Evolutionary conservation across 176 grass and related monocot species (phyloP), one percentile per base, ranked within the genome.

Genomic region (Metroxylon sagu): DNA sequence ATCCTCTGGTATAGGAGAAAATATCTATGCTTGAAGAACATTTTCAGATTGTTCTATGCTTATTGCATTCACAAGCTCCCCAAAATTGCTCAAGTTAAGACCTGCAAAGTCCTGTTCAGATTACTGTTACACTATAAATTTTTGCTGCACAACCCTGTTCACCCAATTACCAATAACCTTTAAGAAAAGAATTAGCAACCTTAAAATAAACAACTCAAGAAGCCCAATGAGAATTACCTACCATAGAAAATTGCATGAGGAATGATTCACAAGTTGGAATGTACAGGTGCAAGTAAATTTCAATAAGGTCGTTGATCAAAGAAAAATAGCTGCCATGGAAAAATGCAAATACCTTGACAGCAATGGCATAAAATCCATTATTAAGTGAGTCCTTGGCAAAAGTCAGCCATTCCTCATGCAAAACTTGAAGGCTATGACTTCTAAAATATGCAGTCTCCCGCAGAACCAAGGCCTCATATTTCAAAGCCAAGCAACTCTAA

Each of bases 331-430:
- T 57, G 18, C 14, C 5, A 43, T 43, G 35, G 35, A 43, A 43
- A 0, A 61, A 64, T 14, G 0, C 0, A 71, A 23, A 3, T 76
- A 85, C 86, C 92, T 82, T 87, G 58, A 82, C 72, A 31, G 92
- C 75, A 66, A 90, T 73, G 52, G 80, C 56, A 53, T 90, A 96
- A 62, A 90, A 88, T 3, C 83, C 83, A 80, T 90, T 96, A 63
- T 88, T 62, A 74, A 90, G 68, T 71, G 69, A 87, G 51, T 96
- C 86, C 53, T 87, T 90, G 19, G 80, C 86, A 56, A 90, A 90
- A 61, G 83, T 87, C 17, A 77, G 16, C 91, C 86, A 90, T 61
- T 96, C 91, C 43, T 90, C 52, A 29, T 56, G 62, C 3, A 75
- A 79, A 31, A 96, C 78, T 63, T 60, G 27, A 54, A 90, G 26